Base-by-base conservation (phyloP, 805 yeast species). In the Debaryomyces castellii region DNA sequence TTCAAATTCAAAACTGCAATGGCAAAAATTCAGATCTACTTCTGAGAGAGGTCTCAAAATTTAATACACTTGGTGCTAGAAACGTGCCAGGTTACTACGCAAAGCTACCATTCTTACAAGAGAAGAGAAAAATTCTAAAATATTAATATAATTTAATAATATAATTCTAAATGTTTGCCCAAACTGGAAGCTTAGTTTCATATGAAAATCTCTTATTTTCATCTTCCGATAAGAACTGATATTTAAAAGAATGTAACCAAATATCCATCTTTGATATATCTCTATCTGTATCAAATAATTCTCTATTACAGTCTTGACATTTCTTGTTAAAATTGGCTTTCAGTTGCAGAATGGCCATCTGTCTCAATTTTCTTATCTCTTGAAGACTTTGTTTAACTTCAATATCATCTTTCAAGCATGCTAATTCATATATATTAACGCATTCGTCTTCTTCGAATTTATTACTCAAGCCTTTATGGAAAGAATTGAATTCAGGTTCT, bases 171-270 rank as follows among this genome's bases (percentile, higher is more conserved):
- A 65, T 55, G n/a, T 56, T 25, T 9, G 70, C 60, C 87, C 87
- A 82, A 0, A 39, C 27, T 0, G 87, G 87, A 16, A 59, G 43
- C 1, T 54, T 57, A 0, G 83, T 73, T 45, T 71, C 62, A 49
- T 70, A 81, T 7, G 54, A 51, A 60, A 76, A 63, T 2, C 53
- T 48, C 1, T 47, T 57, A 3, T 52, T 48, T 17, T 66, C 63
- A 20, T 55, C 56, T 20, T 55, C 56, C 3, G 33, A 40, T n/a
- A 42, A 22, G 40, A 51, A 51, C 38, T 46, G 41, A 48, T 79
- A 76, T 28, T 60, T 59, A 34, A 53, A 62, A 2, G 84, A 78
- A 62, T 80, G 84, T 43, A 80, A 61, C 67, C 73, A 79, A 25
- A 80, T 64, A 9, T 60, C 58, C 50, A 60, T 53, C 16, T 62